These are phyloP conservation scores for Boletellus deceptivus DNA, from an alignment of 1,284 basidiomycete genomes.

Conservation along the genomic window DNA sequence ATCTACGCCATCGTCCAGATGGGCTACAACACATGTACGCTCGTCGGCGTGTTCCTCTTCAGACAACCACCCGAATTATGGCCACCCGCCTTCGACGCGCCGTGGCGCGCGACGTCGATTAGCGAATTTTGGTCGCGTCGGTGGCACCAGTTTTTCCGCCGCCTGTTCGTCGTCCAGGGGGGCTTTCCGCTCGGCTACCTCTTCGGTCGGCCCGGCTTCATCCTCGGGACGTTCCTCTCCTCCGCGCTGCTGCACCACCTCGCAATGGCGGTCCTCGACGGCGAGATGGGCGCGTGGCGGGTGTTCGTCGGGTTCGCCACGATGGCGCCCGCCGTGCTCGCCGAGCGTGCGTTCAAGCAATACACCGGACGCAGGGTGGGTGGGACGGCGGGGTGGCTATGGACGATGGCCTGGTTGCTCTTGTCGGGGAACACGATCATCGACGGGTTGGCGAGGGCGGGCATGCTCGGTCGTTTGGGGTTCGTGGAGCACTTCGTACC, in stretches of 20 bases:
- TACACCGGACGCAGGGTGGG: slow-evolving; percentile 39
- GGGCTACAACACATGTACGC: too few relatives aligned
- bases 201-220: slow-evolving; percentile 43
- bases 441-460: slow-evolving; percentile 43
- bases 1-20: too few relatives aligned
- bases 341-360: slow-evolving; percentile 37
- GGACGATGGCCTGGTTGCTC: slow-evolving; percentile 49
- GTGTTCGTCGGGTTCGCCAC: slow-evolving; percentile 52
- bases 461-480: not conserved
- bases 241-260: not conserved
- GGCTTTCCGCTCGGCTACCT: slow-evolving; percentile 34
- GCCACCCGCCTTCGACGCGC: slow-evolving; percentile 39
- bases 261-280: slow-evolving; percentile 33
- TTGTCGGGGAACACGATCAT: slow-evolving; percentile 45
- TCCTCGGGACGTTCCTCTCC: slow-evolving; percentile 50
- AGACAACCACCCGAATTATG: slow-evolving; percentile 17
- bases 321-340: slow-evolving; percentile 47
- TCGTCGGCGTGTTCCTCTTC: too few relatives aligned
- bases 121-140: slow-evolving; percentile 41
- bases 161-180: slow-evolving; percentile 33
- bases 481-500: too few relatives aligned
- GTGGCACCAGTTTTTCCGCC: slow-evolving; percentile 43
- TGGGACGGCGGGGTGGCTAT: slow-evolving; percentile 47
- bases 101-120: slow-evolving; percentile 39
- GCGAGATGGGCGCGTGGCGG: slow-evolving; percentile 37